A percentile compares a stretch with the other conserved stretches of the same genome.
Conservation (phyloP, 148 eudicot genomes). For the Arbutus unedo region DNA sequence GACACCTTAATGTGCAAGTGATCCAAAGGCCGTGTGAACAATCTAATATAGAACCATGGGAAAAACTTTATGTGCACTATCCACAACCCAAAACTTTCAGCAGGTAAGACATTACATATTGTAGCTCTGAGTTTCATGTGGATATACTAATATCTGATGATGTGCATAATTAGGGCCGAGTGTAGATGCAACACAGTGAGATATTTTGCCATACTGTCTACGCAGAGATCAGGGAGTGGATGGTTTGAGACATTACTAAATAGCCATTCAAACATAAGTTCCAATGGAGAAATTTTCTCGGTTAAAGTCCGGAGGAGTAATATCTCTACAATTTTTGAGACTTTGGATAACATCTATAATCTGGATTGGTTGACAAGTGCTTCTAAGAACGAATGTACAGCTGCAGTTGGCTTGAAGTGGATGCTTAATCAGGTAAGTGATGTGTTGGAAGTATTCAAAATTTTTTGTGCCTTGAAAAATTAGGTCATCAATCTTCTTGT, state of each 20-base stretch:
- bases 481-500: not conserved
- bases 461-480: not conserved
- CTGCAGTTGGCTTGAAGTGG: constrained; percentile 99
- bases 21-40: constrained; percentile 40
- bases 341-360: constrained; percentile 71
- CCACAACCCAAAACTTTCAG: constrained; percentile 70
- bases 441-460: not conserved
- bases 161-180: constrained; percentile 49
- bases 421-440: constrained; percentile 88
- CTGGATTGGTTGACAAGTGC: constrained; percentile 79
- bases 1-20: constrained; percentile 38
- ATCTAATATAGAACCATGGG: constrained; percentile 44
- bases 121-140: not conserved
- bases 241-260: constrained; percentile 93
- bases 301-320: constrained; percentile 70
- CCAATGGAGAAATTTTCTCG: constrained; percentile 90
- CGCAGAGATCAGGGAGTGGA: constrained; percentile 94
- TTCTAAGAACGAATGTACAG: constrained; percentile 85
- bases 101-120: constrained; percentile 38
- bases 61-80: constrained; percentile 58
- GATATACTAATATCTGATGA: constrained; percentile 4
- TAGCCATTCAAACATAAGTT: constrained; percentile 78
- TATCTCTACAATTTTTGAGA: constrained; percentile 51
- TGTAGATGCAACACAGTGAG: constrained; percentile 88
- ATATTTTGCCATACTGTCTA: constrained; percentile 72